Conservation (phyloP, 2,329 filamentous ascomycete genomes). For the Fonsecaea monophora region DNA sequence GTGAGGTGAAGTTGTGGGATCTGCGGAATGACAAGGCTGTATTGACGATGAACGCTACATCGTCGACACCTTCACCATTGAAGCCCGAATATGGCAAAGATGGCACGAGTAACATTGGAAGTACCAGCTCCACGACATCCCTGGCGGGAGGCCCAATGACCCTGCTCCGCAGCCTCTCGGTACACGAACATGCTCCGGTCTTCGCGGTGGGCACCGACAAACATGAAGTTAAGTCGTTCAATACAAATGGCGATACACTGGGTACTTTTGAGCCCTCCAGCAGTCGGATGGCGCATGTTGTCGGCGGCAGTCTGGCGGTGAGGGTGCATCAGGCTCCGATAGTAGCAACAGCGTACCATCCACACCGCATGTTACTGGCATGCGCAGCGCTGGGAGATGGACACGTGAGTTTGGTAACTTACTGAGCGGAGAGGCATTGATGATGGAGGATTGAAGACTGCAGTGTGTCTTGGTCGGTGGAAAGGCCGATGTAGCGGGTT, state of each 20-base stretch:
- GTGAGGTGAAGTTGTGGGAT: slow-evolving; percentile 95
- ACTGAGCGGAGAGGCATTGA: slow-evolving; percentile 6
- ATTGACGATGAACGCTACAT: slow-evolving; percentile 33
- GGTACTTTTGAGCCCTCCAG: slow-evolving; percentile 71
- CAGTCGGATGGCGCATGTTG: slow-evolving; percentile 36
- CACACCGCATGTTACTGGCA: slow-evolving; percentile 88
- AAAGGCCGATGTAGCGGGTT: not conserved
- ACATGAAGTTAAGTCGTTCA: slow-evolving; percentile 90
- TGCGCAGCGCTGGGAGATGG: slow-evolving; percentile 86
- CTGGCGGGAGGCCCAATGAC: slow-evolving; percentile 66
- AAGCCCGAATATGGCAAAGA: slow-evolving; percentile 15
- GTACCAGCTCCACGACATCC: slow-evolving; percentile 3
- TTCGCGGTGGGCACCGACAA: slow-evolving; percentile 90
- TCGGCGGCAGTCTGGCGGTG: slow-evolving; percentile 30
- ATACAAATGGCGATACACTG: slow-evolving; percentile 79
- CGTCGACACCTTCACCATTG: slow-evolving; percentile 1
- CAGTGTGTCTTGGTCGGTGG: not conserved
- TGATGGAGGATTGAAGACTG: not conserved
- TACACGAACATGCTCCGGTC: slow-evolving; percentile 94
- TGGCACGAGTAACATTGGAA: not conserved
- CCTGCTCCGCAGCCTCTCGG: slow-evolving; percentile 79
- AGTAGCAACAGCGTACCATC: slow-evolving; percentile 90
- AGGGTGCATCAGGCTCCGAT: slow-evolving; percentile 78
- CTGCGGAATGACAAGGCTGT: slow-evolving; percentile 73
- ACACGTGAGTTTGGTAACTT: slow-evolving; percentile 70